Base-by-base conservation (phyloP, 768 basidiomycete species). In the Suillus lakei region DNA sequence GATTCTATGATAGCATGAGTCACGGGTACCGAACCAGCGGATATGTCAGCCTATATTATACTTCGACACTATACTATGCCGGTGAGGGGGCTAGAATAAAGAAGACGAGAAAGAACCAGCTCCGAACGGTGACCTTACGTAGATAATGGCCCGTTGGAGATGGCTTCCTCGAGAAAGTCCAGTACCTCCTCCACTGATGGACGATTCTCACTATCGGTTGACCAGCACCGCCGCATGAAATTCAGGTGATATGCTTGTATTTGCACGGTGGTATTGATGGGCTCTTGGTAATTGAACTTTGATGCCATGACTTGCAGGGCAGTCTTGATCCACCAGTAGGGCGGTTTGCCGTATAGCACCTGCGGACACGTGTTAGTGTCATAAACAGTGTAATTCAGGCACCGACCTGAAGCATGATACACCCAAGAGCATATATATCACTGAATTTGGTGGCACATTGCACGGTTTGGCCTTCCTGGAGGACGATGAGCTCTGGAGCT, bases 361-460 rank as follows among this genome's bases (percentile, higher is more conserved):
- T 75, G 36, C 10, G 48, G 0, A 13, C 26, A 41, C 13, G 36
- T 7, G 30, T 59, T 18, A 68, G 21, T n/a, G 4, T 54, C 2
- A 16, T n/a, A 6, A 18, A 1, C 1, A n/a, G 59, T 3, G 3
- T 9, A 41, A 81, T 79, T n/a, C 80, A 69, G 78, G 8, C 3
- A 41, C 38, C 28, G 80, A 51, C 66, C 63, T 67, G 58, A 18
- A 64, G 48, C 38, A 71, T 70, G 18, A 82, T 77, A 68, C 81
- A 79, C 9, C 82, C 82, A 63, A 81, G 81, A 2, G 82, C 82
- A 16, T 78, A 85, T n/a, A 83, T 77, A 71, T 85, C 83, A 63
- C 74, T 81, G 46, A 68, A 60, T 5, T 64, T 63, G 3, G 61
- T 59, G 2, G 46, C 13, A 62, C 72, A 69, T n/a, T 56, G 50